phyloP scores from a whole-genome alignment of 371 early-diverging fungal species.

The Chytridiales sp. region DNA sequence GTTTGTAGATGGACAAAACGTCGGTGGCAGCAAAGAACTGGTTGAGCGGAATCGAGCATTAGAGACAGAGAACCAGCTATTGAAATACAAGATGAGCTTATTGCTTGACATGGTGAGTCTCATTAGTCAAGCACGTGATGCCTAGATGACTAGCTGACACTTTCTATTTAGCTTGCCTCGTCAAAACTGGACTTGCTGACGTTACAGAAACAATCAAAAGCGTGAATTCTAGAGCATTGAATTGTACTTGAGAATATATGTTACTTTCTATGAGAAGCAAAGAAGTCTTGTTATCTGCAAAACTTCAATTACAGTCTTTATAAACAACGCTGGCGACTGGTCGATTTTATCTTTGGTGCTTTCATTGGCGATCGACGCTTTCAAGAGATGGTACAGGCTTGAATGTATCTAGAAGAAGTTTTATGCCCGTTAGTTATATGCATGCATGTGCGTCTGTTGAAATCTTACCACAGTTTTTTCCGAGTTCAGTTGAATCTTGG shows the following conservation, averaged over 20 bases:
- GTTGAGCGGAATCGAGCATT: slow-evolving; percentile 31
- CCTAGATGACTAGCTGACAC: neutral
- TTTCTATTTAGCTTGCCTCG: slow-evolving; percentile 8
- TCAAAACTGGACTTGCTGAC: slow-evolving; percentile 4
- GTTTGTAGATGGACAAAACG: slow-evolving; percentile 14
- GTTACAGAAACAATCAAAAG: slow-evolving; percentile 2
- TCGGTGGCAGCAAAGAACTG: slow-evolving; percentile 21
- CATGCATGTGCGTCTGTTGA: neutral
- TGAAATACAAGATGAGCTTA: slow-evolving; percentile 37
- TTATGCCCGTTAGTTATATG: neutral
- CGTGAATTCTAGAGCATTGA: too few species aligned
- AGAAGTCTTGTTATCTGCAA: slow-evolving; percentile 24
- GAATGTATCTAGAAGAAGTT: slow-evolving; percentile 23
- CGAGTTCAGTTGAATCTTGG: too few species aligned
- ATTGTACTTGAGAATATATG: too few species aligned
- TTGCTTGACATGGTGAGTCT: slow-evolving; percentile 40
- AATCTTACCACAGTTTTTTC: too few species aligned
- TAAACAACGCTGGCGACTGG: slow-evolving; percentile 12
- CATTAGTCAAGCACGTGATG: neutral
- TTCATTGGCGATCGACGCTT: slow-evolving; percentile 3
- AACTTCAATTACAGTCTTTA: slow-evolving; percentile 23
- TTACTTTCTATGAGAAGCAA: slow-evolving; percentile 20
- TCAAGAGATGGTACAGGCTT: slow-evolving; percentile 22
- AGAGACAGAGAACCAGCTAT: slow-evolving; percentile 44
- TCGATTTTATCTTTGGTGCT: slow-evolving; percentile 4